phyloP scores from a whole-genome alignment of 129 eudicot genomes.

The Cynara cardunculus region DNA sequence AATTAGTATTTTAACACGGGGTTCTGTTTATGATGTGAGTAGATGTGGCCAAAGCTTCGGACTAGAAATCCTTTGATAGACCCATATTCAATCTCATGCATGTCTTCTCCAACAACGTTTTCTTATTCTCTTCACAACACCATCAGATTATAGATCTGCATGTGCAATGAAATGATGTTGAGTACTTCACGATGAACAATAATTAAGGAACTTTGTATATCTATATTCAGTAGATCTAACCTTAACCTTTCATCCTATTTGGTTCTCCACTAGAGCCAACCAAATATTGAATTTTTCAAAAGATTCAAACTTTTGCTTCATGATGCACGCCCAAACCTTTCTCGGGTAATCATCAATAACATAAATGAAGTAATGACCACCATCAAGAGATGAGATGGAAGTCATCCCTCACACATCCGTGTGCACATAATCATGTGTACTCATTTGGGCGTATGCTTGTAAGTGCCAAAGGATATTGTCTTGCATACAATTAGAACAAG shows the following conservation, averaged over 20 bases:
- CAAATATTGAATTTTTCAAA: not conserved
- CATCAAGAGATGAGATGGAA: not conserved
- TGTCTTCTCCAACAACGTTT: too few relatives aligned
- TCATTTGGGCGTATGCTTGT: not conserved
- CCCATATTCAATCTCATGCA: too few relatives aligned
- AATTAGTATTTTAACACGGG: too few relatives aligned
- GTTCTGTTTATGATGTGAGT: too few relatives aligned
- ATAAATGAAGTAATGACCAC: not conserved
- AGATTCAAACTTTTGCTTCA: not conserved
- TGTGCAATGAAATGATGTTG: not conserved
- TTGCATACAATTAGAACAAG: not conserved
- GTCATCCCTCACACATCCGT: not conserved
- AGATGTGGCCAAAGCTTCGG: too few relatives aligned
- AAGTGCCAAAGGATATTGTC: not conserved
- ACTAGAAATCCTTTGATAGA: too few relatives aligned
- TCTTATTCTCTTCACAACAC: too few relatives aligned
- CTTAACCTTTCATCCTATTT: not conserved
- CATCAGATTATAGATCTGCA: too few relatives aligned
- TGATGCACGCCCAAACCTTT: not conserved
- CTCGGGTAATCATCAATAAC: not conserved
- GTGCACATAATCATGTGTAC: not conserved
- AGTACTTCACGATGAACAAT: not conserved
- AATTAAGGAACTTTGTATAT: not conserved
- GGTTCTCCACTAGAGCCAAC: not conserved
- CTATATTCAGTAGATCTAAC: too few relatives aligned